phyloP scores from a whole-genome alignment of 306 rosid species.

The Elaeagnus macrophylla region DNA sequence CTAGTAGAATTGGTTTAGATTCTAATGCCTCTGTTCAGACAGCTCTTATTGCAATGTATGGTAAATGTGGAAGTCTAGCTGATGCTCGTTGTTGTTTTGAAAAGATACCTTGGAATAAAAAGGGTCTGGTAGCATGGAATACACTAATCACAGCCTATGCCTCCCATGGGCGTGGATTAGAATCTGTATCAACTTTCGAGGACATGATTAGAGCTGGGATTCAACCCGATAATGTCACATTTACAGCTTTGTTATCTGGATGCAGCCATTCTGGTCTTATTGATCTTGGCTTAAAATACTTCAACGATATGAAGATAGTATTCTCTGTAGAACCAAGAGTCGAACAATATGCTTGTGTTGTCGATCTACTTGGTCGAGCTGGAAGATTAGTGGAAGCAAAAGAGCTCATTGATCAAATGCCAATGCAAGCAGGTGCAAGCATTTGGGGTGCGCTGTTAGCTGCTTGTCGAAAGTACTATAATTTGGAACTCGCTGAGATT shows the following conservation, averaged over 20 bases:
- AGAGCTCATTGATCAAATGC: constrained; percentile 7
- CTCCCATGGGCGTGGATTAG: constrained; percentile 20
- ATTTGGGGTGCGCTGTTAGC: constrained; percentile 26
- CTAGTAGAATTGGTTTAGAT: constrained; percentile 13
- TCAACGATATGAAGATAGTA: constrained; percentile 1
- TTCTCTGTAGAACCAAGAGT: constrained; percentile 15
- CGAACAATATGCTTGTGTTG: constrained; percentile 24
- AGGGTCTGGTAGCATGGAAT: constrained; percentile 15
- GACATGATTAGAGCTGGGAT: constrained; percentile 14
- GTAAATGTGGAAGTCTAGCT: constrained; percentile 20
- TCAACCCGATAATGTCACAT: constrained; percentile 21
- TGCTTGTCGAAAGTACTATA: constrained; percentile 16
- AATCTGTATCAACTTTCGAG: constrained; percentile 19
- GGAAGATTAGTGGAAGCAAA: constrained; percentile 21
- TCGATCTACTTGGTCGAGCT: constrained; percentile 23
- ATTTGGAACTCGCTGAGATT: constrained; percentile 16
- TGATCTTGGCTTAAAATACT: constrained; percentile 18
- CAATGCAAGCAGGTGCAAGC: constrained; percentile 21
- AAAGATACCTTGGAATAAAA: neutral
- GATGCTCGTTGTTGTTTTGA: constrained; percentile 19
- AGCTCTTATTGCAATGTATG: constrained; percentile 27
- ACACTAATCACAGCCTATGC: constrained; percentile 22
- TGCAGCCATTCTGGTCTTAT: constrained; percentile 25
- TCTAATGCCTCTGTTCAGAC: constrained; percentile 11
- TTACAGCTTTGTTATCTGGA: constrained; percentile 22